phyloP scores from a whole-genome alignment of 345 rosid species.

The Lepidium africanum region DNA sequence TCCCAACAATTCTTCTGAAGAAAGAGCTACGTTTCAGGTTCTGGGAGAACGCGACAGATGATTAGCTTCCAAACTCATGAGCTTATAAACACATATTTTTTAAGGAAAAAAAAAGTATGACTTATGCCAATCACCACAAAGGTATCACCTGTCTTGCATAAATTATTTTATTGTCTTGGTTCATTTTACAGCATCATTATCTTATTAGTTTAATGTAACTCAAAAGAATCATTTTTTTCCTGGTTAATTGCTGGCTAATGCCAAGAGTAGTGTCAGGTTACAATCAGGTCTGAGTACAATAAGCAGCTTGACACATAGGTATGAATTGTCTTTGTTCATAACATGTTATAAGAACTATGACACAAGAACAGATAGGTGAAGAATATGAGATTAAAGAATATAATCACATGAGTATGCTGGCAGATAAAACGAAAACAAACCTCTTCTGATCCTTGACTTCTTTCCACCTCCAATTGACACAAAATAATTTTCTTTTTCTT shows the following conservation, averaged over 20 bases:
- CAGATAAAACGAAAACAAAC: slow-evolving; percentile 30
- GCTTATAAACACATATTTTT: neutral
- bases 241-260: neutral
- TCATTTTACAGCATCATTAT: neutral
- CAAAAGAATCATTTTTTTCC: neutral
- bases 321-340: neutral
- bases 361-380: neutral
- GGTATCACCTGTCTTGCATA: neutral
- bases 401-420: neutral
- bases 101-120: neutral
- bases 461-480: slow-evolving; percentile 77
- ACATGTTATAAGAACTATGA: slow-evolving; percentile 1
- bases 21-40: slow-evolving; percentile 62
- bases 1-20: slow-evolving; percentile 76
- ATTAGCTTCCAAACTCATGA: slow-evolving; percentile 2
- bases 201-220: slow-evolving; percentile 1
- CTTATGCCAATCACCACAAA: neutral
- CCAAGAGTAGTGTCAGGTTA: neutral
- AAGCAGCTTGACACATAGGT: neutral
- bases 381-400: neutral
- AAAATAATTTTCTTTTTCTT: slow-evolving; percentile 88
- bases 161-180: neutral
- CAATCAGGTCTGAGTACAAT: neutral
- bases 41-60: slow-evolving; percentile 30
- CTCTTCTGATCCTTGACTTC: slow-evolving; percentile 75